phyloP scores from a whole-genome alignment of 495 filamentous ascomycete genomes.

The Clavariopsis aquatica region DNA sequence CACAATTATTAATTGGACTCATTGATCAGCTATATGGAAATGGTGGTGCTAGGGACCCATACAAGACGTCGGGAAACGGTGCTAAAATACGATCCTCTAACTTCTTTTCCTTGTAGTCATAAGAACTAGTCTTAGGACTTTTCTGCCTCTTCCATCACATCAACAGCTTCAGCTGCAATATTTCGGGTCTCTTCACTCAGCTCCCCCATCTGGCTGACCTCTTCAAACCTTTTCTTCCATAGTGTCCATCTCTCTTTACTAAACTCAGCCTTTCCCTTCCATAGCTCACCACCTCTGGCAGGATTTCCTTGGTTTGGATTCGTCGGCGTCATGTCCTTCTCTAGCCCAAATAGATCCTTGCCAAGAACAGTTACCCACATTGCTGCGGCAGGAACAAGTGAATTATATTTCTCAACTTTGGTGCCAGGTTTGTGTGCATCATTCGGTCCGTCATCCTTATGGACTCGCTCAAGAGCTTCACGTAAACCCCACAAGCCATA shows the following conservation, averaged over 20 bases:
- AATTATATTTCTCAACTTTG: constrained; percentile 16
- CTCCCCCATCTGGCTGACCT: constrained; percentile 10
- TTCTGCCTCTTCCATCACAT: constrained; percentile 21
- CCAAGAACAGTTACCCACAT: constrained; percentile 29
- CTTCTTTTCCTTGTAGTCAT: background rate
- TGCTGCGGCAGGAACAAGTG: constrained; percentile 22
- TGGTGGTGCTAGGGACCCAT: too few relatives aligned
- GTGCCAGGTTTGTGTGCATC: constrained; percentile 9
- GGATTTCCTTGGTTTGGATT: constrained; percentile 18
- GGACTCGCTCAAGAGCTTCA: constrained; percentile 16
- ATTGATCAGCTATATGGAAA: too few relatives aligned
- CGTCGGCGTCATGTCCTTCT: constrained; percentile 26
- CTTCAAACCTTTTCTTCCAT: constrained; percentile 31
- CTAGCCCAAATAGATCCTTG: constrained; percentile 19
- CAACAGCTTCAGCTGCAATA: constrained; percentile 17
- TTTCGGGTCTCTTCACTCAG: constrained; percentile 22
- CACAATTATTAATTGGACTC: too few relatives aligned
- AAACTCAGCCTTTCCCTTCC: constrained; percentile 23
- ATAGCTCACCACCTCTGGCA: constrained; percentile 13
- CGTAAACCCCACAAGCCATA: constrained; percentile 25
- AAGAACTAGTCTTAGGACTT: background rate
- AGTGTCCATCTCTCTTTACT: constrained; percentile 31
- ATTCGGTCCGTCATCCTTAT: constrained; percentile 2
- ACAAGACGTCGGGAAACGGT: too few relatives aligned
- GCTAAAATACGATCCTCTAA: too few relatives aligned